Evolutionary conservation across 768 basidiomycete genomes (phyloP).

Genomic region (Rhizopogon vinicolor): DNA sequence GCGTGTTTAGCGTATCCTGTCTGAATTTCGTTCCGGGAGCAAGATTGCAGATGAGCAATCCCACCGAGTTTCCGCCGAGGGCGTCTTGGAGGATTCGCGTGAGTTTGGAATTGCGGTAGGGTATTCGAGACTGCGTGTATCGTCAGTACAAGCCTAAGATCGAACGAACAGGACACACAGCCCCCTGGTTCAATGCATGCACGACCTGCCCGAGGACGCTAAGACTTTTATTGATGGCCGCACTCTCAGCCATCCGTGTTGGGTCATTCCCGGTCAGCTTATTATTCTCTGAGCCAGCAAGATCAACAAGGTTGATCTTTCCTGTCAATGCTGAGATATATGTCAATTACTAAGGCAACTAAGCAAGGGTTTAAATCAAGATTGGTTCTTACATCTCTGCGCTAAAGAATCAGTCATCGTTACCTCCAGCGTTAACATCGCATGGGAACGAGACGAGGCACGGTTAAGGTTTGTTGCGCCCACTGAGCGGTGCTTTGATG

Average conservation of each 20-base stretch:
- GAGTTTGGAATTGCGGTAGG: conserved; percentile 86
- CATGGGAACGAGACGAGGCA: conserved; percentile 85
- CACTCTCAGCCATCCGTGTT: conserved; percentile 82
- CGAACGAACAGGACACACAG: conserved; percentile 32
- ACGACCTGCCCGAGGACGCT: conserved; percentile 87
- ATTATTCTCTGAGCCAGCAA: conserved; percentile 91
- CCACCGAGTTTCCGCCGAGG: conserved; percentile 75
- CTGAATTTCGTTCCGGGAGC: conserved; percentile 80
- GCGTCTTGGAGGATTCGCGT: conserved; percentile 90
- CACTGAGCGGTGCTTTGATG: conserved; percentile 74
- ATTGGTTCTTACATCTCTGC: conserved; percentile 44
- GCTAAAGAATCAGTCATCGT: conserved; percentile 48
- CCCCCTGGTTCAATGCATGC: conserved; percentile 73
- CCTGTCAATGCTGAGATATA: conserved; percentile 53
- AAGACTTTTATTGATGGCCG: conserved; percentile 87
- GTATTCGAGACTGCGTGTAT: conserved; percentile 59
- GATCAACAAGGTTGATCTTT: conserved; percentile 83
- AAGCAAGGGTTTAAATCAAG: not conserved
- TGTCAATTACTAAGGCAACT: not conserved
- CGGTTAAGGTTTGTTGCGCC: conserved; percentile 84
- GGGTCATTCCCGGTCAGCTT: conserved; percentile 87
- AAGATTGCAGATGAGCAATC: conserved; percentile 81
- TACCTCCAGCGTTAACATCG: conserved; percentile 73
- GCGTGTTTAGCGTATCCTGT: conserved; percentile 85
- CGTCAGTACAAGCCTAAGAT: not conserved